Percentiles rank a stretch among this genome's conserved stretches.
These are phyloP conservation scores for Davidsoniella virescens DNA, from an alignment of 2,329 filamentous ascomycete species.

Conservation along the genomic window DNA sequence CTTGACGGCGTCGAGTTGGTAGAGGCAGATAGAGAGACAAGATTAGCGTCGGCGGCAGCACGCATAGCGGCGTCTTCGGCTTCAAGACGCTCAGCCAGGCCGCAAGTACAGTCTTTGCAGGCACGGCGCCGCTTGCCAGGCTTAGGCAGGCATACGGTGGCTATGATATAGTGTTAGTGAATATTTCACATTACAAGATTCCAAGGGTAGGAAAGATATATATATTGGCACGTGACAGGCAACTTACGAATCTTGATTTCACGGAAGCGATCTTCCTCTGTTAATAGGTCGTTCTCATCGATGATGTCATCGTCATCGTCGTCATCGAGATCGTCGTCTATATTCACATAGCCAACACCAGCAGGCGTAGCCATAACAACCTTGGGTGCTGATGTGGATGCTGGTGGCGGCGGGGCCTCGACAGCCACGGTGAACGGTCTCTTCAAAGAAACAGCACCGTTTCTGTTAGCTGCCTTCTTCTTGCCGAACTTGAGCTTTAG, in stretches of 20 bases:
- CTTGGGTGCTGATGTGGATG: background rate
- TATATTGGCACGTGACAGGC: background rate
- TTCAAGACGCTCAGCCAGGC: slow-evolving; percentile 68
- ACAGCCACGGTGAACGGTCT: slow-evolving; percentile 14
- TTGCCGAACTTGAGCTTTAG: slow-evolving; percentile 34
- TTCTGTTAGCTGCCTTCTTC: slow-evolving; percentile 33
- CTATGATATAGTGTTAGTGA: slow-evolving; percentile 23
- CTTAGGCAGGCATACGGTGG: slow-evolving; percentile 75
- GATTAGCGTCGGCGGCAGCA: slow-evolving; percentile 45
- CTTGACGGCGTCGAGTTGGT: slow-evolving; percentile 19
- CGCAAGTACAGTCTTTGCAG: slow-evolving; percentile 97
- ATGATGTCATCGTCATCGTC: slow-evolving; percentile 69
- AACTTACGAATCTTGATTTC: slow-evolving; percentile 67
- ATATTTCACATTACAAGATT: slow-evolving; percentile 19
- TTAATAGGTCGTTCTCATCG: slow-evolving; percentile 76
- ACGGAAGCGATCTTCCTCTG: slow-evolving; percentile 65
- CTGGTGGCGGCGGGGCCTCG: slow-evolving; percentile 14
- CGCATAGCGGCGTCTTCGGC: slow-evolving; percentile 67
- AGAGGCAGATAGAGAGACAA: slow-evolving; percentile 26
- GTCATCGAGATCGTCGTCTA: slow-evolving; percentile 39
- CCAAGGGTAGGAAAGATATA: slow-evolving; percentile 2
- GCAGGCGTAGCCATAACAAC: slow-evolving; percentile 23
- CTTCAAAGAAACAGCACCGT: slow-evolving; percentile 18
- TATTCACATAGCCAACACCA: slow-evolving; percentile 53
- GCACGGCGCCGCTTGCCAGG: slow-evolving; percentile 76